Percentiles rank a stretch among this genome's conserved stretches.
phyloP scores from a whole-genome alignment of 192 early-diverging fungal genomes.

The Funneliformis geosporum region DNA sequence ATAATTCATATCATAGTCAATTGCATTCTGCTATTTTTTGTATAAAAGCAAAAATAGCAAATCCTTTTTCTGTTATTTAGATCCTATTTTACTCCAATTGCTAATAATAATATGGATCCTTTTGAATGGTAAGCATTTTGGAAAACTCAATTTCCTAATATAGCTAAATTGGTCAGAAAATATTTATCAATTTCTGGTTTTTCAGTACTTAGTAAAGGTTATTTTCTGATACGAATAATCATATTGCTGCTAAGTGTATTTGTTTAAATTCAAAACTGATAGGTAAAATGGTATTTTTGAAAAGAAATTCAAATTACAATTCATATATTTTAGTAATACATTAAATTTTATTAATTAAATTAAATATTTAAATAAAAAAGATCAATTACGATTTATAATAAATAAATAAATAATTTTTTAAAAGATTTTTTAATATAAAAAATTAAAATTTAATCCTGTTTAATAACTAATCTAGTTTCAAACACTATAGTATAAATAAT shows the following conservation, averaged over 20 bases:
- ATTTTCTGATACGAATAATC: background rate
- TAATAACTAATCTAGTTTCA: too few relatives aligned
- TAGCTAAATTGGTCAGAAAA: background rate
- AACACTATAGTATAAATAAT: too few relatives aligned
- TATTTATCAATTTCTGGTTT: constrained; percentile 8
- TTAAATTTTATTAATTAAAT: too few relatives aligned
- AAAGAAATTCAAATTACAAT: constrained; percentile 5
- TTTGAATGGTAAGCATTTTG: background rate
- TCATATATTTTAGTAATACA: too few relatives aligned
- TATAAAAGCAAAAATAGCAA: too few relatives aligned
- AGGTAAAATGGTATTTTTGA: constrained; percentile 16
- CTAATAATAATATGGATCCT: background rate
- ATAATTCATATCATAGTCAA: too few relatives aligned
- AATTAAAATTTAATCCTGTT: too few relatives aligned
- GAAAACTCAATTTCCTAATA: background rate
- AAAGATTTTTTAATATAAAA: too few relatives aligned
- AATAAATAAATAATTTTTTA: too few relatives aligned
- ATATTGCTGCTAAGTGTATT: constrained; percentile 4
- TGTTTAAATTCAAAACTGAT: background rate
- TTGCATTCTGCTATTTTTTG: too few relatives aligned
- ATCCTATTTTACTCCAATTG: background rate
- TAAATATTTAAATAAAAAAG: too few relatives aligned
- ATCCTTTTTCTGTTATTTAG: background rate
- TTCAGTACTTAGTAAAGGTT: background rate
- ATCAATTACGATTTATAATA: too few relatives aligned